Conservation (phyloP, 2,329 filamentous ascomycete genomes). For the Coniella vitis region DNA sequence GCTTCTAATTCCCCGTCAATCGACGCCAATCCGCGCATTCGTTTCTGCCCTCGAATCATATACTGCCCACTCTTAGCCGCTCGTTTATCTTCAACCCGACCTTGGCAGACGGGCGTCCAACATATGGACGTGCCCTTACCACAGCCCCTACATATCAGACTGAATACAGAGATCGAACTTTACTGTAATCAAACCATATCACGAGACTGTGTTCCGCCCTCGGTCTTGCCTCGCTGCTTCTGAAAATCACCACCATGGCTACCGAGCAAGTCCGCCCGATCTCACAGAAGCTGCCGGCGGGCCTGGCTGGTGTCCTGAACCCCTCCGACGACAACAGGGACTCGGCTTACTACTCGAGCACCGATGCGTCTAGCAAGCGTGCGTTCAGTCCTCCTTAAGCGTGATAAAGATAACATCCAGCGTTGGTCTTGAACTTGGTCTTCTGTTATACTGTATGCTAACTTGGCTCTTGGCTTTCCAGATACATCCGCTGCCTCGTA, state of each 20-base stretch:
- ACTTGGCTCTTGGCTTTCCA: conserved; percentile 22
- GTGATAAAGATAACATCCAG: neutral
- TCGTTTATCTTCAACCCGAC: neutral
- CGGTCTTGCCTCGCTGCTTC: neutral
- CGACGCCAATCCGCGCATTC: neutral
- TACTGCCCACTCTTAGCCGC: neutral
- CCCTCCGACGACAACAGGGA: conserved; percentile 43
- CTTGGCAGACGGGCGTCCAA: neutral
- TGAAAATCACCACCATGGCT: conserved; percentile 12
- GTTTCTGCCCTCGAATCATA: neutral
- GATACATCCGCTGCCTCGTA: conserved; percentile 41
- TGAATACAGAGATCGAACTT: neutral
- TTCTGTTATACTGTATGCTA: conserved; percentile 12
- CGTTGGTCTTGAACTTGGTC: conserved; percentile 1
- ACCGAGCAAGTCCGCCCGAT: conserved; percentile 34
- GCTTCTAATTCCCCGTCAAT: neutral
- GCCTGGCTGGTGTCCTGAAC: conserved; percentile 45
- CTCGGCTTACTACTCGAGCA: conserved; percentile 45
- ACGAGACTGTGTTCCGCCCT: too few species aligned
- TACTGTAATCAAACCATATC: neutral
- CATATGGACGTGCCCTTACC: neutral
- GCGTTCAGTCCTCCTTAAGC: conserved; percentile 21
- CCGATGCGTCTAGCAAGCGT: conserved; percentile 46
- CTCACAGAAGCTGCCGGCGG: conserved; percentile 40
- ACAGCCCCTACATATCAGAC: neutral